phyloP scores from a whole-genome alignment of 2,329 filamentous ascomycete genomes.

The Pseudocercospora vitis region DNA sequence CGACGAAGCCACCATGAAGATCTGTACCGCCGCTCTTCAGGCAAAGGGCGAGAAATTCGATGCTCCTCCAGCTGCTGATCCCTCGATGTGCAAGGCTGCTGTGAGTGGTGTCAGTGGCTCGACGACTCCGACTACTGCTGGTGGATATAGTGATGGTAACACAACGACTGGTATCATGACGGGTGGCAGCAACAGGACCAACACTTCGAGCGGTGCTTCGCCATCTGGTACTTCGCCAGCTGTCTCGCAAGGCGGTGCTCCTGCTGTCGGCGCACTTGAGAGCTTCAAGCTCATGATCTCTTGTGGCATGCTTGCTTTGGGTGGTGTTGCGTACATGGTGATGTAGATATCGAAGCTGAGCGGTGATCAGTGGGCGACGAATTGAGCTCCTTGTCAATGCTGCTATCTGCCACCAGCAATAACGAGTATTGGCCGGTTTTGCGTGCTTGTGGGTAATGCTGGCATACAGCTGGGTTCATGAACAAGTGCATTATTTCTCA shows the following conservation, averaged over 20 bases:
- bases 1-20: constrained; percentile 9
- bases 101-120: not conserved
- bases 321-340: constrained; percentile 17
- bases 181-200: not conserved
- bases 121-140: constrained; percentile 3
- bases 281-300: constrained; percentile 8
- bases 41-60: constrained; percentile 24
- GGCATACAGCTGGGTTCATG: no score
- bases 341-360: constrained; percentile 9
- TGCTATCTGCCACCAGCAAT: not conserved
- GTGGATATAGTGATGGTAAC: constrained; percentile 7
- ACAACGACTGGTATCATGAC: not conserved
- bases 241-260: constrained; percentile 8
- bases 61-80: constrained; percentile 9
- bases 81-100: constrained; percentile 22
- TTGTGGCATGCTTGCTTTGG: constrained; percentile 12
- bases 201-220: not conserved
- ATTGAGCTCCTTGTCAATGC: not conserved
- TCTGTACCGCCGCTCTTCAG: constrained; percentile 30
- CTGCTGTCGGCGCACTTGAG: constrained; percentile 14
- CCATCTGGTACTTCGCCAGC: not conserved
- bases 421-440: no score
- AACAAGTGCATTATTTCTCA: no score
- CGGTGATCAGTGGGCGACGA: not conserved
- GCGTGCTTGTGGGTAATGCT: no score